Base-by-base conservation (phyloP, 169 alveolate species). In the Toxoplasma gondii region DNA sequence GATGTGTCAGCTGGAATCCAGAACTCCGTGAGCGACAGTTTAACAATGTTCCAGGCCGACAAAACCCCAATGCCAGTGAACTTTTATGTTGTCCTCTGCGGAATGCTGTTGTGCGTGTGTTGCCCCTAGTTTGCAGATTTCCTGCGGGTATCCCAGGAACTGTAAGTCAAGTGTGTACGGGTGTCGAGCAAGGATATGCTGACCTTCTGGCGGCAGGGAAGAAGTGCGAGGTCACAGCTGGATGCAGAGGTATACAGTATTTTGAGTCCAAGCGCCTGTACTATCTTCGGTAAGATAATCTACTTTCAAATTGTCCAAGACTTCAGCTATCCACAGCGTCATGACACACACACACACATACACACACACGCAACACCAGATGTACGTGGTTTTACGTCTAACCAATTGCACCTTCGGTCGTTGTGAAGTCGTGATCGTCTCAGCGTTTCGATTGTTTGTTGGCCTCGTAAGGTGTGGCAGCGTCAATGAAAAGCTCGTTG, bases 81-180 rank as follows among this genome's bases (percentile, higher is more conserved):
- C 27, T 0, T 49, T 9, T 17, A 49, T 49, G 58, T 17, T 49
- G 58, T 49, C 58, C 58, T 49, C 58, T 49, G 58, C 58, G 58
- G 58, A 49, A 49, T 12, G 0, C 58, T 1, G 58, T 17, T 49
- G 58, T 49, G 27, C 58, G 22, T 49, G 58, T 49, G 58, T 49
- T 49, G 58, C 58, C 10, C 22, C 27, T 49, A 74, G 84, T 74
- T 34, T 74, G 84, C 45, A n/a, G 84, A 34, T 74, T 36, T 34
- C 84, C 84, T n/a, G 45, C 84, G 34, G 84, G 84, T 16, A 17
- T 74, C 41, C 84, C 45, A n/a, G 84, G 84, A 24, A 74, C 84
- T 16, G 84, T 44, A n/a, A 74, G 41, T 24, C 41, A 19, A n/a
- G 16, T 74, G 12, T 74, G 84, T n/a, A 34, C 39, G 27, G 84